Evolutionary conservation across 1,284 basidiomycete species (phyloP), one percentile per base, ranked within the genome.

Genomic region (Ceratobasidium sp.): DNA sequence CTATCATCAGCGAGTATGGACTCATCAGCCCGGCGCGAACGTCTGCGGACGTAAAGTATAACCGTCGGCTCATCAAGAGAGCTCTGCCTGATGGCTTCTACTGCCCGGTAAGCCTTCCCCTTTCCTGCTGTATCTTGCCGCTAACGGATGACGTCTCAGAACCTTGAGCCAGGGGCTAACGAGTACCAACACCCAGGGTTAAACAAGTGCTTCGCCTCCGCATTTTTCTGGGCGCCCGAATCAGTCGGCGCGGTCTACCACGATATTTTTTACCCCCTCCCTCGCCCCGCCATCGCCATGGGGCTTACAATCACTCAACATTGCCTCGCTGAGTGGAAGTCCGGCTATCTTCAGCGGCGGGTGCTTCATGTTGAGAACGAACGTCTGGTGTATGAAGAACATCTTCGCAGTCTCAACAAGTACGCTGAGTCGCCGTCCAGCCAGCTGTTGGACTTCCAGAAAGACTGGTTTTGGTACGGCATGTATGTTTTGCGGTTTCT

Each of bases 281-380:
- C 69, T 1, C 53, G 58, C 15, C 69, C 69, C 40, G 10, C 69
- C 10, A 23, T 71, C 53, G 55, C 69, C 15, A 58, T 46, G 15
- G 23, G 58, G 13, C 53, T 71, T 39, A 71, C 69, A 20, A 60
- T 46, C 3, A 60, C 53, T 33, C 69, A 71, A 44, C 69, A 71
- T 26, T 44, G 39, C 20, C 58, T 71, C 15, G 15, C 23, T 10
- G 55, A 71, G 53, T 71, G 69, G 69, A 42, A 60, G n/a, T 15
- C 69, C n/a, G 53, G 69, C 1, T 39, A 15, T 1, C 18, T 4
- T 39, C 10, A 18, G 4, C 7, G 1, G 13, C 1, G 2, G 4
- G 55, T 60, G 6, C 55, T 71, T 15, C 23, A 58, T 18, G 69
- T 39, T 7, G 18, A 4, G 1, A 44, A 15, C n/a, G 55, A 71